Base-by-base conservation (phyloP, 495 filamentous ascomycete species). In the Neurospora sp. region DNA sequence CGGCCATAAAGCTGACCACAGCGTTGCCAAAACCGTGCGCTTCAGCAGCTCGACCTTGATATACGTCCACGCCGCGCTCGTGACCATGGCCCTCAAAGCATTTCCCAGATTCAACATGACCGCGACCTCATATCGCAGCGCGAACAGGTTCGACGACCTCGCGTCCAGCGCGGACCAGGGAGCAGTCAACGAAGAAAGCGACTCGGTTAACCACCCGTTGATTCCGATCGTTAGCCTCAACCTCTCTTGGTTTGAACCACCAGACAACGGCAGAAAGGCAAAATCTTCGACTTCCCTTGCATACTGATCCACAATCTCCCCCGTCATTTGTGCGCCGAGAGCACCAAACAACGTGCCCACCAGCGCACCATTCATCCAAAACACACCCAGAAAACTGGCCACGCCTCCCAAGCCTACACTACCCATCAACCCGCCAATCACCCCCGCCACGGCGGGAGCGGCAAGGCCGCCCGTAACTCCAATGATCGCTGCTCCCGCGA, bases 281-380 rank as follows among this genome's bases (percentile, higher is more conserved):
- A 97, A 97, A 80, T 97, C 94, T 45, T 92, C 88, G 0, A 97
- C 93, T 76, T 97, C 93, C 43, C 87, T 85, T 0, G 94, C 94
- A 79, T 97, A 96, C 73, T 89, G 87, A 74, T 96, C 92, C 81
- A 96, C 90, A 87, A 94, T 92, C 73, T 90, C 85, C 6, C 93
- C 84, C 34, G 93, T 96, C 94, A 97, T 97, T 43, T 89, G 87
- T 0, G 91, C 94, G 0, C 94, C 94, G 73, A 95, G 95, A 0
- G 93, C 94, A 2, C 94, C 94, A 78, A 97, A 97, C 0, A 97
- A 81, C 11, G 92, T 89, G 2, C 94, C 94, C 3, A 97, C 93
- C 11, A 97, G 80, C 6, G 94, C 91, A 3, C 91, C 88, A 74
- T 92, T 95, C 75, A 92, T 89, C 72, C 93, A 94, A 69, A 97